Evolutionary conservation across 2,329 filamentous ascomycete species (phyloP), one percentile per base, ranked within the genome.

Genomic region (Alternaria consortialis): DNA sequence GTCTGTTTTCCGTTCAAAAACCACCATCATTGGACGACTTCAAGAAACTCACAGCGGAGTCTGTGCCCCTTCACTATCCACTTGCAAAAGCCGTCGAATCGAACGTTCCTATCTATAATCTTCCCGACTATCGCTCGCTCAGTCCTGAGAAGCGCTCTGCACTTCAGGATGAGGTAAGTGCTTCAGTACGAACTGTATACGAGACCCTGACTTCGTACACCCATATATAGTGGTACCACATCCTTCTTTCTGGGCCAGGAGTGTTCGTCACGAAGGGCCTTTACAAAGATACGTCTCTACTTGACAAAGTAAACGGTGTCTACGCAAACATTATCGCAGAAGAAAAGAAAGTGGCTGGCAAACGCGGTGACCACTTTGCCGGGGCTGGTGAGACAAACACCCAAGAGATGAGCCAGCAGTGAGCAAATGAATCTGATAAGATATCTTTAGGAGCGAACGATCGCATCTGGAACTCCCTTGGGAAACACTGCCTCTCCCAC

Each of bases 381-480:
- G 75, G 81, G 5, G 79, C 80, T 2, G 84, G 20, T 20, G 20
- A 20, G 20, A 20, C 20, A 20, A 20, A 2, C 20, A 20, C 20
- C 20, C 20, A 20, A 20, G 2, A 20, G 20, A 20, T 20, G 20
- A 20, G 20, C 20, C 20, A 20, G 20, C 20, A 2, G 20, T 20
- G 20, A 20, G 20, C 20, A 20, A 20, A 20, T 20, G 20, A 20
- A 20, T 20, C 20, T 20, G 20, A 20, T 20, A 20, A 20, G 20
- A 20, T 20, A 20, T 20, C 20, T 20, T 20, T 20, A 20, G 20
- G 84, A 23, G 81, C 82, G 25, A 90, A 90, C 69, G 81, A 85
- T 55, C 83, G 88, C 9, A 88, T 90, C 77, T 90, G 87, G 87
- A 90, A 90, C 77, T 87, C 87, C 0, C 87, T 89, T 74, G 83